These are phyloP conservation scores for Xerocomellus intermedius DNA, from an alignment of 768 basidiomycete genomes.

Conservation along the genomic window DNA sequence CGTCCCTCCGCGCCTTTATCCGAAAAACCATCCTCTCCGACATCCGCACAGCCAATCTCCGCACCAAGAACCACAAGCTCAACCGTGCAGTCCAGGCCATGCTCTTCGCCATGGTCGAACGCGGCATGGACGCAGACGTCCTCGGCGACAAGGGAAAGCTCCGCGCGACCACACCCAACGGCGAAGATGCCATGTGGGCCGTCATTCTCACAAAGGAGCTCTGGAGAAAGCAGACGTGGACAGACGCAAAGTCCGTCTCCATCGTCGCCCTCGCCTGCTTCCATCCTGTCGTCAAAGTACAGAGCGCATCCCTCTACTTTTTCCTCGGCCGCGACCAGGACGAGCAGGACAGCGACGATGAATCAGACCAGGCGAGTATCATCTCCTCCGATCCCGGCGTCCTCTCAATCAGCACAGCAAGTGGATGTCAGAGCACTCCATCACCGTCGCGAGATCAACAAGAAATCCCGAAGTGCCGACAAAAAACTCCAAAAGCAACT, in stretches of 20 bases:
- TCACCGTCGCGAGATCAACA: slow-evolving; percentile 90
- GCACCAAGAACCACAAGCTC: slow-evolving; percentile 90
- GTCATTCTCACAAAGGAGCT: slow-evolving; percentile 90
- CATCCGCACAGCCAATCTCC: slow-evolving; percentile 85
- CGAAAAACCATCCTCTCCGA: slow-evolving; percentile 93
- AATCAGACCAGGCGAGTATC: slow-evolving; percentile 47
- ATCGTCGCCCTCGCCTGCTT: slow-evolving; percentile 91
- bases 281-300: slow-evolving; percentile 92
- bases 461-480: slow-evolving; percentile 82
- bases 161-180: slow-evolving; percentile 44
- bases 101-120: slow-evolving; percentile 94
- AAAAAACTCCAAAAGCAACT: slow-evolving; percentile 75
- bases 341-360: slow-evolving; percentile 68
- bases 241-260: slow-evolving; percentile 88
- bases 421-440: slow-evolving; percentile 72
- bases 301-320: slow-evolving; percentile 92
- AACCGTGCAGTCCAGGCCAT: slow-evolving; percentile 95
- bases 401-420: slow-evolving; percentile 37
- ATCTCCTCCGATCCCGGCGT: not conserved
- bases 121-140: slow-evolving; percentile 81
- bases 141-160: slow-evolving; percentile 81
- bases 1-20: slow-evolving; percentile 79
- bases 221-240: slow-evolving; percentile 93
- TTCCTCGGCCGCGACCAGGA: slow-evolving; percentile 90
- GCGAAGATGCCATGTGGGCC: slow-evolving; percentile 97